phyloP scores from a whole-genome alignment of 2,329 filamentous ascomycete species.

The Xylariaceae sp. region DNA sequence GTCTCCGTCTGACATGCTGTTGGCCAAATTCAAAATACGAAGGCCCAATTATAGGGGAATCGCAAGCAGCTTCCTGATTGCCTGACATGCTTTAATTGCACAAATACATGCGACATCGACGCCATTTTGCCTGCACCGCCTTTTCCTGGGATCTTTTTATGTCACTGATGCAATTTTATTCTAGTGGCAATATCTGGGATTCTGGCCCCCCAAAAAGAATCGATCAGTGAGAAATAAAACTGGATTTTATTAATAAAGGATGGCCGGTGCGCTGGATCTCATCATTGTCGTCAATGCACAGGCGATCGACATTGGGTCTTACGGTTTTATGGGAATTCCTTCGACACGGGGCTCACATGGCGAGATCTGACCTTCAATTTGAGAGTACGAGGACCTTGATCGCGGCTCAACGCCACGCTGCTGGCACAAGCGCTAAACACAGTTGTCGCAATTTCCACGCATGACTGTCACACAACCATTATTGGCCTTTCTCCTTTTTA shows the following conservation, averaged over 20 bases:
- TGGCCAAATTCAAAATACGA: conserved; percentile 9
- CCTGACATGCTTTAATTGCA: conserved; percentile 8
- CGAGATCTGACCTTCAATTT: conserved; percentile 20
- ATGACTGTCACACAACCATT: conserved; percentile 7
- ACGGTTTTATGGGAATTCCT: conserved; percentile 8
- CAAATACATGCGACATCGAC: neutral
- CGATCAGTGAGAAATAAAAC: conserved; percentile 5
- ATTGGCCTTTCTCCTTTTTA: conserved; percentile 9
- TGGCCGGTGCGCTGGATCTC: conserved; percentile 7
- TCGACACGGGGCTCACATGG: conserved; percentile 5
- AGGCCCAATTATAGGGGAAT: conserved; percentile 4
- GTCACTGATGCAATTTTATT: neutral
- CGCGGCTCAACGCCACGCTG: conserved; percentile 22
- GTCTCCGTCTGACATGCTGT: conserved; percentile 17
- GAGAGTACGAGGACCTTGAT: conserved; percentile 19
- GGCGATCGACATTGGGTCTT: conserved; percentile 17
- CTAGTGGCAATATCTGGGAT: too few relatives aligned
- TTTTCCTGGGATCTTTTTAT: neutral
- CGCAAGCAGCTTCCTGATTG: conserved; percentile 7
- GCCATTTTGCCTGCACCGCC: neutral
- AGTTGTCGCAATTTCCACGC: conserved; percentile 20
- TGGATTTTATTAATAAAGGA: conserved; percentile 3
- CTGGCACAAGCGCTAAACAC: neutral
- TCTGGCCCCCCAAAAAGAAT: too few relatives aligned
- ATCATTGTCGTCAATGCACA: conserved; percentile 20